Base-by-base conservation (phyloP, 1,284 basidiomycete species). In the Cutaneotrichosporon daszewskae region DNA sequence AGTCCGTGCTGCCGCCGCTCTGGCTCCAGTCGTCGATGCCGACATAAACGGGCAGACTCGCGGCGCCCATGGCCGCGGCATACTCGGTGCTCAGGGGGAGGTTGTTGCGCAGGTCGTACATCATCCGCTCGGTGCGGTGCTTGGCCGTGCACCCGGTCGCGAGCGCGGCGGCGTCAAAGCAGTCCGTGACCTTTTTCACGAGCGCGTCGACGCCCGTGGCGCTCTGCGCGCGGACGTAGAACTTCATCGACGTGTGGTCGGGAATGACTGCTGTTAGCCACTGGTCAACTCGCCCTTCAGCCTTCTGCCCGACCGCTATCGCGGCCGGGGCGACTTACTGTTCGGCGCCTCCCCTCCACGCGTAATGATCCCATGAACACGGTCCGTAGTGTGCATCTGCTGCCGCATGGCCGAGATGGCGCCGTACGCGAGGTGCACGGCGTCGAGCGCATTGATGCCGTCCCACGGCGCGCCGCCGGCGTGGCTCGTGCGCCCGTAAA, bases 381-480 rank as follows among this genome's bases (percentile, higher is more conserved):
- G 44, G 39, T 46, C 49, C 3, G 39, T 38, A 6, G 48, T 33
- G 26, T 37, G 46, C n/a, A 60, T 18, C 67, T 87, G 83, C 64
- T 86, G 86, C 13, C 87, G 77, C 33, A 91, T 74, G 2, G 79
- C 79, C 9, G 84, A 82, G 34, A 91, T 76, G 45, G 77, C 76
- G 8, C 78, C 78, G 68, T 91, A 91, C 3, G 85, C 83, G 14
- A 85, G 69, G 56, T 87, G 83, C 2, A 84, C 87, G 0, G 86
- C 88, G 64, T 89, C 87, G 32, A 87, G 77, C 5, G 87, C 87
- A 60, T 90, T 90, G 47, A 78, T 77, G 19, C 83, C 88, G 68
- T 88, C 84, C 85, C 54, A 60, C 13, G 58, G 58, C 17, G 48
- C 47, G 13, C 25, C 77, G 22, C 79, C 81, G 12, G 85, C 85